Conservation (phyloP, 305 asterid genomes). For the Fraxinus baroniana region DNA sequence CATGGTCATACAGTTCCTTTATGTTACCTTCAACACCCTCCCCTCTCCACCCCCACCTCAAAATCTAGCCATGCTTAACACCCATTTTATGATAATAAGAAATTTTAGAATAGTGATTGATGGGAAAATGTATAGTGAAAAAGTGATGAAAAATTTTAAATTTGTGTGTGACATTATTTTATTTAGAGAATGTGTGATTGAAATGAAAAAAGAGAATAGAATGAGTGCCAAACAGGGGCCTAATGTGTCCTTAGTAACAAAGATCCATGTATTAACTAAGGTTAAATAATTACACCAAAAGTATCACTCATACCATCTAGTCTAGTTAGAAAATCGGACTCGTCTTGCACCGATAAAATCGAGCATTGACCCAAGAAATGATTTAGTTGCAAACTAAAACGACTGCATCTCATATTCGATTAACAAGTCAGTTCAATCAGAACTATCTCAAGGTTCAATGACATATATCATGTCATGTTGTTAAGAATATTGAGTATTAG, state of each 20-base stretch:
- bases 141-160: no score
- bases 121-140: no score
- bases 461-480: not conserved
- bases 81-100: no score
- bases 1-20: slow-evolving; percentile 40
- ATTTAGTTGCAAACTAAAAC: not conserved
- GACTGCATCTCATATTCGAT: not conserved
- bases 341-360: not conserved
- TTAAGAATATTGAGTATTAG: not conserved
- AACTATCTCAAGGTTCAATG: not conserved
- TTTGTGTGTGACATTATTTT: no score
- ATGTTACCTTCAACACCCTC: not conserved
- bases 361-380: not conserved
- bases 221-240: no score
- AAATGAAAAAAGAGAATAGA: no score
- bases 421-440: not conserved
- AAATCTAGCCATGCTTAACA: not conserved
- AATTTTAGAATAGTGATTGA: no score
- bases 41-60: not conserved
- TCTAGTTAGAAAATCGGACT: not conserved
- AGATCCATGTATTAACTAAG: not conserved
- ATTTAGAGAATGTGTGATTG: no score
- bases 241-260: not conserved
- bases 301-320: not conserved
- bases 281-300: not conserved